Base-by-base conservation (phyloP, 2,329 filamentous ascomycete species). In the Nemania sp. region DNA sequence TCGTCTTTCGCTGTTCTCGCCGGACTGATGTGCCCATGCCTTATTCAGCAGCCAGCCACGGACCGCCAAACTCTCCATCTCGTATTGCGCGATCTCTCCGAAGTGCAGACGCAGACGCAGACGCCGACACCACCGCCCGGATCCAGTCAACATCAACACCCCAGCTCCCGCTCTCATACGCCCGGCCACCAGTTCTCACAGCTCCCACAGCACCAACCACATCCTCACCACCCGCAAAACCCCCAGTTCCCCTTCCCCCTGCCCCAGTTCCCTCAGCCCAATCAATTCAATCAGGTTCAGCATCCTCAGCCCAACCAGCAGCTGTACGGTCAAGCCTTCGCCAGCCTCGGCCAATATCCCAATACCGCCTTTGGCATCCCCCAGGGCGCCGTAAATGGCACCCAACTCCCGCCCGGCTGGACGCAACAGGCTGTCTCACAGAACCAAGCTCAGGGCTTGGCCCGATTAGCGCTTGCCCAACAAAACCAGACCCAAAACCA, bases 41-140 rank as follows among this genome's bases (percentile, higher is more conserved):
- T 31, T 12, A 11, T 53, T 3, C 45, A 71, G 69, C 60, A 70
- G 56, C 65, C 62, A 39, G 64, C 64, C 34, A 3, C 61, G 30
- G 64, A 66, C 5, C 63, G 43, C 19, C 66, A 70, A 34, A 62
- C 62, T 22, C 54, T 72, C 17, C 70, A 72, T 64, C 63, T 72
- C 7, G 68, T 70, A 17, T 55, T 72, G 34, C 66, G 67, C 52
- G 68, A 70, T 54, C 57, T 62, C 34, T 59, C 63, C 41, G 65
- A 68, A 22, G 49, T 47, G n/a, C 67, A 53, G 45, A 49, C 57
- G 5, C 49, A 56, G 17, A 59, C 49, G n/a, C 67, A 53, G 45
- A 49, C 57, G 5, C 49, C 57, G 17, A 59, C 49, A 19, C 59
- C 60, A 33, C 53, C 58, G 15, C 20, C 43, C 34, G 14, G 57